These are phyloP conservation scores for Verbascum thapsus DNA, from an alignment of 257 asterid genomes.

Conservation along the genomic window DNA sequence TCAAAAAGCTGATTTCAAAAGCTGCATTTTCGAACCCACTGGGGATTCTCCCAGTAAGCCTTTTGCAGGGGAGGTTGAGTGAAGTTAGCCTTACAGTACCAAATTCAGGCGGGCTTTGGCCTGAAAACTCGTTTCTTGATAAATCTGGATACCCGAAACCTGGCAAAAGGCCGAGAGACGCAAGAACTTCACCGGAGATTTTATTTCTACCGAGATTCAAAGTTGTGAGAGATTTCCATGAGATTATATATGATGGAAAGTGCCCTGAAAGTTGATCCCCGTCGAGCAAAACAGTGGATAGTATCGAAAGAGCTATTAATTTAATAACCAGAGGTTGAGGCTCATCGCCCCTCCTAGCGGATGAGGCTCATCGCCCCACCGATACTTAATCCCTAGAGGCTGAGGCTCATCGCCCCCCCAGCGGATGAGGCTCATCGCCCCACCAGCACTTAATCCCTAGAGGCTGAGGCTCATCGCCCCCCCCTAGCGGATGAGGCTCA, in stretches of 20 bases:
- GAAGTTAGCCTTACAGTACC: conserved; percentile 34
- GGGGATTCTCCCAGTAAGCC: conserved; percentile 69
- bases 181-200: conserved; percentile 73
- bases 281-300: conserved; percentile 47
- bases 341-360: too few species aligned
- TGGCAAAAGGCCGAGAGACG: conserved; percentile 47
- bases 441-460: too few species aligned
- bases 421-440: too few species aligned
- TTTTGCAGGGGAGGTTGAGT: conserved; percentile 74
- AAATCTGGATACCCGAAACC: conserved; percentile 58
- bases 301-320: conserved; percentile 52
- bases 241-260: conserved; percentile 56
- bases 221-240: conserved; percentile 60
- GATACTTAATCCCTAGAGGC: too few species aligned
- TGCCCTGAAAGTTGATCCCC: conserved; percentile 64
- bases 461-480: too few species aligned
- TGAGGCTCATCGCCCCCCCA: too few species aligned
- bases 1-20: conserved; percentile 58
- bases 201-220: conserved; percentile 61
- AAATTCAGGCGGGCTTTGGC: conserved; percentile 60
- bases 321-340: too few species aligned
- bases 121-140: conserved; percentile 68
- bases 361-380: too few species aligned
- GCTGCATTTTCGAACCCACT: conserved; percentile 50
- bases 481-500: too few species aligned